Conservation (phyloP, 176 grass and related monocot genomes). For the Chloris gayana region DNA sequence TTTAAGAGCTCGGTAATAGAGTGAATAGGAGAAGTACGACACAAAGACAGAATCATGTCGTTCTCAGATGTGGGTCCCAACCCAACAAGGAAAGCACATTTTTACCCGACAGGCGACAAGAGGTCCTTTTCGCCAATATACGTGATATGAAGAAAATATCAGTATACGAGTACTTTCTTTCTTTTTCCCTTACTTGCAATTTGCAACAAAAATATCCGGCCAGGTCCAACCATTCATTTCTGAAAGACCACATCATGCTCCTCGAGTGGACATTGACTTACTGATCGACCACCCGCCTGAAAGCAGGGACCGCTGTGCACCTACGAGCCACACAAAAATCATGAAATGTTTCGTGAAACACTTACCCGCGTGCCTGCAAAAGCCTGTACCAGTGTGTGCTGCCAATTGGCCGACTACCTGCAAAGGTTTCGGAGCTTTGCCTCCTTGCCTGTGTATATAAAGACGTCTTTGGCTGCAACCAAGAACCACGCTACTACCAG, state of each 20-base stretch:
- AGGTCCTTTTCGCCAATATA: neutral
- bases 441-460: neutral
- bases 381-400: too few species aligned
- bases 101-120: neutral
- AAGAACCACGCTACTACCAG: neutral
- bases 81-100: neutral
- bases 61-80: neutral
- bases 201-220: neutral
- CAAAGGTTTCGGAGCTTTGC: too few species aligned
- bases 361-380: too few species aligned
- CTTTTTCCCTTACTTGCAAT: neutral
- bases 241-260: neutral
- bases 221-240: neutral
- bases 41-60: neutral
- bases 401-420: too few species aligned
- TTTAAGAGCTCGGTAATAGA: too few species aligned
- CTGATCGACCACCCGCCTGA: neutral
- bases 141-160: neutral
- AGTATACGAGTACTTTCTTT: neutral
- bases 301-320: neutral
- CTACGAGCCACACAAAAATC: too few species aligned
- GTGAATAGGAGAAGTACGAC: neutral
- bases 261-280: neutral
- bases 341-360: neutral
- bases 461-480: neutral